Base-by-base conservation (phyloP, 169 alveolate genomes). In the Eimeria praecox region DNA sequence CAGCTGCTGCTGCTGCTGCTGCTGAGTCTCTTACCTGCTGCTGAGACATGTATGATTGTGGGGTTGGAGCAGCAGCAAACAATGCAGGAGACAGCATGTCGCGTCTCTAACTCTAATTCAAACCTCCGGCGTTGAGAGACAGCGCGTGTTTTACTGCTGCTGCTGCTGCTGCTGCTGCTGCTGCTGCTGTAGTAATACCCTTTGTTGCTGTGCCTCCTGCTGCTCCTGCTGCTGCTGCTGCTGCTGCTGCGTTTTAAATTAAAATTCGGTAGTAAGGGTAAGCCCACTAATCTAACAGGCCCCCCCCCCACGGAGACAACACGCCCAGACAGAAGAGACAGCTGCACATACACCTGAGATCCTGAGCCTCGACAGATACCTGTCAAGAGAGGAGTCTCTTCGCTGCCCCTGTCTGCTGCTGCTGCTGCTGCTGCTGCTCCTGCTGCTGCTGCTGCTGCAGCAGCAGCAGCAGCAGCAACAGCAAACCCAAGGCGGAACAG, bases 51-150 rank as follows among this genome's bases (percentile, higher is more conserved):
- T 6, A 78, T 78, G 35, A 78, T 78, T 5, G 64, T 78, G n/a
- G 89, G 66, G 89, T 42, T 78, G 30, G 64, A 40, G 89, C 89
- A 78, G 89, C 89, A 78, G 89, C 89, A 78, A 78, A 78, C 64
- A 20, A 78, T 56, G 66, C 89, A 78, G 4, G 89, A 9, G n/a
- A 44, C 64, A 42, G 40, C 89, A 38, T 78, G 89, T 27, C 89
- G 20, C 12, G 89, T 16, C 38, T 27, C 64, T 9, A 78, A 40
- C 62, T 78, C 89, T 14, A 40, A 59, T 40, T 33, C 10, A 0
- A 78, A 33, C 8, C 66, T 10, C 64, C 35, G 54, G 38, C 64
- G 64, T 6, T 33, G 64, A 33, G 89, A 44, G 75, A 64, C 75
- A 27, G 33, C 56, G 56, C 56, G 56, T 5, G 56, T 8, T 12